Evolutionary conservation across 2,329 filamentous ascomycete species (phyloP), one percentile per base, ranked within the genome.

Genomic region (Colletotrichum chrysophilum): DNA sequence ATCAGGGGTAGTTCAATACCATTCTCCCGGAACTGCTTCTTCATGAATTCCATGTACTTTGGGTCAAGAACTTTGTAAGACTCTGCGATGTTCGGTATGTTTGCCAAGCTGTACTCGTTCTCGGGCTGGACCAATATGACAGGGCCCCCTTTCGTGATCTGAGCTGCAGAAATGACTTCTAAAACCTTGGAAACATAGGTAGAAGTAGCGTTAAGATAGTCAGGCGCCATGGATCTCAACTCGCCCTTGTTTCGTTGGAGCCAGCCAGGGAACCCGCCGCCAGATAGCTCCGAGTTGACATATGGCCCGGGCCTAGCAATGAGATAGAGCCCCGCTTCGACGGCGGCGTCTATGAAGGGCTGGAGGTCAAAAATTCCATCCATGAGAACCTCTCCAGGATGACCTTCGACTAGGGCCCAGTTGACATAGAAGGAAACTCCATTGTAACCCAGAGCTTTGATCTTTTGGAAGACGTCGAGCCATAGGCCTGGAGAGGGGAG

Each of bases 231-330:
- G 2, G 92, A 93, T 76, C 93, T 87, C 55, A 94, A 83, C 7
- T 86, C 88, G 2, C 88, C 92, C 68, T 89, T 88, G 24, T 92
- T 83, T 16, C 93, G 87, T 81, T 93, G 91, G 8, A 95, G 83
- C 94, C 94, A 95, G 7, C 93, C 93, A 0, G 94, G 94, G 77
- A 93, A 95, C 0, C 94, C 94, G 76, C 94, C 93, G 7, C 93
- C 93, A 18, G 88, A 89, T 1, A 85, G 88, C 81, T 95, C 93
- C 1, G 93, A 93, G 78, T 94, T 94, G 85, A 94, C 93, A 66
- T 94, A 94, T 0, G 91, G 91, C 0, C 92, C 91, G 2, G 91
- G 91, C 2, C 88, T 87, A 66, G 93, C 93, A 71, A 95, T 88
- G 2, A 95, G 87, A 78, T 94, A 95, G 62, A 95, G 90, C 0